These are phyloP conservation scores for Zymoseptoria tritici DNA, from an alignment of 2,329 filamentous ascomycete species.

Conservation along the genomic window DNA sequence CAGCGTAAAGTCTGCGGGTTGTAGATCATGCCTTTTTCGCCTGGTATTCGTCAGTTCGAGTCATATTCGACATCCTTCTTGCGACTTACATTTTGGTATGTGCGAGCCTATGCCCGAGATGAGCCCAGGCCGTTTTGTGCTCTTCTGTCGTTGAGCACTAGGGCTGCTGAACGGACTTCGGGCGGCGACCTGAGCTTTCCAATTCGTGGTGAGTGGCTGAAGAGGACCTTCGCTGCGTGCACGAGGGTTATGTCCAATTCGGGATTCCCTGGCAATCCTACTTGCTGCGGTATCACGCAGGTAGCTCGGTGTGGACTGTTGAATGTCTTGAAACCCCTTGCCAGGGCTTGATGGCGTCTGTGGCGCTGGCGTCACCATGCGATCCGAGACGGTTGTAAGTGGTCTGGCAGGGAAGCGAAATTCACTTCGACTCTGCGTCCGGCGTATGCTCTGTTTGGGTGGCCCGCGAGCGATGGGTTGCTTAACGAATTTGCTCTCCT, in stretches of 20 bases:
- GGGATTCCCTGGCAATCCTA: slow-evolving; percentile 53
- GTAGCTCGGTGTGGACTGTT: slow-evolving; percentile 51
- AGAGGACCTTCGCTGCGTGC: slow-evolving; percentile 44
- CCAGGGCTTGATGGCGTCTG: slow-evolving; percentile 49
- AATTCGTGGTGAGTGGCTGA: slow-evolving; percentile 49
- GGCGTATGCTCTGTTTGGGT: slow-evolving; percentile 43
- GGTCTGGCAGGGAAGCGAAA: slow-evolving; percentile 24
- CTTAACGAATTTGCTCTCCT: slow-evolving; percentile 76
- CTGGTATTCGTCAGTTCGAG: slow-evolving; percentile 36
- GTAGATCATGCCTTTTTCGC: slow-evolving; percentile 91
- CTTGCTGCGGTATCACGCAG: slow-evolving; percentile 60
- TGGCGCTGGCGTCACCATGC: slow-evolving; percentile 41
- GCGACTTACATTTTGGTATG: slow-evolving; percentile 67
- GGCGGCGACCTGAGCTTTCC: slow-evolving; percentile 49
- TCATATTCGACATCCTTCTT: neutral
- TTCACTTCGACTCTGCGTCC: slow-evolving; percentile 25
- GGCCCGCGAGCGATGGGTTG: slow-evolving; percentile 63
- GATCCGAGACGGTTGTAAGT: slow-evolving; percentile 30
- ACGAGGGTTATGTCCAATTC: slow-evolving; percentile 37
- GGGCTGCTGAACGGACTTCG: slow-evolving; percentile 46
- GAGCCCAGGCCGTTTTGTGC: slow-evolving; percentile 61
- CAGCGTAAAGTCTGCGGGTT: slow-evolving; percentile 80
- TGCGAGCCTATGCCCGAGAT: slow-evolving; percentile 77
- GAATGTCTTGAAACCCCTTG: slow-evolving; percentile 35
- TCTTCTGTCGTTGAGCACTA: slow-evolving; percentile 41